phyloP scores from a whole-genome alignment of 768 basidiomycete genomes.

The Suillus subluteus region DNA sequence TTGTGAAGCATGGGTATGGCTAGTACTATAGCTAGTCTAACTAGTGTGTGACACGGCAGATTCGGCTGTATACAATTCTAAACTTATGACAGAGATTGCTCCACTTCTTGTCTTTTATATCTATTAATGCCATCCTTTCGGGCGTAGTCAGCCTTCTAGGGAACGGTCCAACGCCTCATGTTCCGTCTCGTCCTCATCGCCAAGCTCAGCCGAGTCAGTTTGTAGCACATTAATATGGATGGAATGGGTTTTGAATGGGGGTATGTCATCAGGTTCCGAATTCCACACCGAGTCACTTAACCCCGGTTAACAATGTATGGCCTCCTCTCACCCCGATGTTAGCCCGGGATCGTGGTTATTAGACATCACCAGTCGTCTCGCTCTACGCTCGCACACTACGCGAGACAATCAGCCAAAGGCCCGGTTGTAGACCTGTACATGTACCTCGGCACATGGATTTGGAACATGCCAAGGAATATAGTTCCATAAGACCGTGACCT shows the following conservation, averaged over 20 bases:
- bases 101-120: constrained; percentile 10
- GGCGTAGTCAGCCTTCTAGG: not conserved
- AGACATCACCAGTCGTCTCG: not conserved
- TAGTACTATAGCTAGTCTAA: not conserved
- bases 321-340: not conserved
- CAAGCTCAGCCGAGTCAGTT: not conserved
- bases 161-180: not conserved
- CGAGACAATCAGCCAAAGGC: not conserved
- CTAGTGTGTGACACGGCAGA: constrained; percentile 6
- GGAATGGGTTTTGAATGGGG: not conserved
- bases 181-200: not conserved
- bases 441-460: not conserved
- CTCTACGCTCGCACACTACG: not conserved
- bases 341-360: not conserved
- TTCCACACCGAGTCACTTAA: not conserved
- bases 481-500: not conserved
- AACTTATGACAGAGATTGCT: constrained; percentile 9
- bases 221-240: not conserved
- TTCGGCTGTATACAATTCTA: constrained; percentile 5
- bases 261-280: not conserved
- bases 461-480: not conserved
- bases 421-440: not conserved
- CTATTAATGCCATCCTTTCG: not conserved
- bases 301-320: not conserved
- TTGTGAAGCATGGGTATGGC: constrained; percentile 1